Conservation (phyloP, 129 eudicot species). For the Artemisia annua region DNA sequence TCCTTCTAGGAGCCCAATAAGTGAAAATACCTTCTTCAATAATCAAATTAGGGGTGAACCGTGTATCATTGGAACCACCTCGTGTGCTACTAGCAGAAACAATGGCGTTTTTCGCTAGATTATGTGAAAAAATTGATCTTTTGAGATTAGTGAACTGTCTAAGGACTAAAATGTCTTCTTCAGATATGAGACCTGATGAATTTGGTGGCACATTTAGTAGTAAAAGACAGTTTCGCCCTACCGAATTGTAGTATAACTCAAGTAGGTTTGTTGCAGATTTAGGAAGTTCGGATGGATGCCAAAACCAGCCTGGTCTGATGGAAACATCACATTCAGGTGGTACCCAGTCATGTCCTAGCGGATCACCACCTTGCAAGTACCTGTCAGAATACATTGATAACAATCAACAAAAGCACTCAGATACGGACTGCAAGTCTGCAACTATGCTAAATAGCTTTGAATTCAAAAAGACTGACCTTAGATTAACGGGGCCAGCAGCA, state of each 20-base stretch:
- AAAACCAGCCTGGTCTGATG: conserved; percentile 94
- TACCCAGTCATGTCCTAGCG: conserved; percentile 84
- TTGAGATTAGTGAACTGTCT: conserved; percentile 55
- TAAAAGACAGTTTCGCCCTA: conserved; percentile 82
- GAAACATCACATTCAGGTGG: conserved; percentile 95
- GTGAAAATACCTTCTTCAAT: conserved; percentile 56
- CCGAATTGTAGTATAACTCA: conserved; percentile 82
- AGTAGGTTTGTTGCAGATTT: conserved; percentile 65
- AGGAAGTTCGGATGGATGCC: conserved; percentile 79
- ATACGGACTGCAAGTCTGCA: too few relatives aligned
- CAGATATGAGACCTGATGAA: conserved; percentile 84
- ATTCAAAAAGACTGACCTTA: neutral
- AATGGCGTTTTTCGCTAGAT: conserved; percentile 49
- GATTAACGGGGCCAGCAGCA: conserved; percentile 50
- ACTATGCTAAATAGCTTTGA: too few relatives aligned
- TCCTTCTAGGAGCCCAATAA: conserved; percentile 77
- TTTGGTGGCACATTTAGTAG: conserved; percentile 87
- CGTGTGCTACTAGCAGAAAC: conserved; percentile 68
- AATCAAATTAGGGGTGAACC: conserved; percentile 38
- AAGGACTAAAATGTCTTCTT: conserved; percentile 70
- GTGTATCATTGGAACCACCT: conserved; percentile 42
- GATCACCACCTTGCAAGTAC: conserved; percentile 77
- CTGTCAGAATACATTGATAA: conserved; percentile 9
- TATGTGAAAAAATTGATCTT: conserved; percentile 55
- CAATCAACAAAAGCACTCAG: too few relatives aligned